A percentile compares a stretch with the other conserved stretches of the same genome.
Evolutionary conservation across 1,139 yeast genomes (phyloP).

Genomic region (Ogataea hybrid): DNA sequence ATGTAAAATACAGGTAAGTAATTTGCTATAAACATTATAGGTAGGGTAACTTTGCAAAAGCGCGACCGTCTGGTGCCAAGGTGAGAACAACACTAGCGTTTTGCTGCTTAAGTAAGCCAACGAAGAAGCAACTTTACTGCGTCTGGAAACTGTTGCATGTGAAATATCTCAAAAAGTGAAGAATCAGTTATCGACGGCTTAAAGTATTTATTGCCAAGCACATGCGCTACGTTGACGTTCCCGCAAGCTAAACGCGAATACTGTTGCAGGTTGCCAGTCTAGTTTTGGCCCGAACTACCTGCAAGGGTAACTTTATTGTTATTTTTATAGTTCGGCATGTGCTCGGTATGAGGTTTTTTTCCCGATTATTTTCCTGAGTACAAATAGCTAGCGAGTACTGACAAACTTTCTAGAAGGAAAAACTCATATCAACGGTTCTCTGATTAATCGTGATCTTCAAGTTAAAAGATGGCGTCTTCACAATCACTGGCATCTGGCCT

Average conservation of each 20-base stretch:
- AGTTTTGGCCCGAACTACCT: no score
- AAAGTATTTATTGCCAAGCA: no score
- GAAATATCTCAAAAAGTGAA: no score
- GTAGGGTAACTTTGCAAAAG: conserved; percentile 3
- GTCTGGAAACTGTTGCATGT: no score
- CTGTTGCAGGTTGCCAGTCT: no score
- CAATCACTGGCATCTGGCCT: conserved; percentile 4
- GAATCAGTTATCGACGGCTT: no score
- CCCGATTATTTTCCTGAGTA: neutral
- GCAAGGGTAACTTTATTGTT: neutral
- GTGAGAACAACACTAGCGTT: no score
- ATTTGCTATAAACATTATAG: conserved; percentile 3
- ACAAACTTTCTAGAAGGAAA: neutral
- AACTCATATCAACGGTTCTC: neutral
- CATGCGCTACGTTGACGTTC: no score
- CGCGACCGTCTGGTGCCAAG: no score
- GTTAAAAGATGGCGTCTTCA: conserved; percentile 1
- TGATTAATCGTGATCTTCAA: no score
- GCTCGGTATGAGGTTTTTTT: neutral
- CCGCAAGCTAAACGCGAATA: no score
- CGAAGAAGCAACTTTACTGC: neutral
- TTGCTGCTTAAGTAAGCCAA: neutral
- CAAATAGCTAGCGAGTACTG: neutral
- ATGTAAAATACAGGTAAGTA: conserved; percentile 4
- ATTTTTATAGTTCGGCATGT: neutral